These are phyloP conservation scores for Sungouiozyma intestinalis DNA, from an alignment of 805 yeast species.

Conservation along the genomic window DNA sequence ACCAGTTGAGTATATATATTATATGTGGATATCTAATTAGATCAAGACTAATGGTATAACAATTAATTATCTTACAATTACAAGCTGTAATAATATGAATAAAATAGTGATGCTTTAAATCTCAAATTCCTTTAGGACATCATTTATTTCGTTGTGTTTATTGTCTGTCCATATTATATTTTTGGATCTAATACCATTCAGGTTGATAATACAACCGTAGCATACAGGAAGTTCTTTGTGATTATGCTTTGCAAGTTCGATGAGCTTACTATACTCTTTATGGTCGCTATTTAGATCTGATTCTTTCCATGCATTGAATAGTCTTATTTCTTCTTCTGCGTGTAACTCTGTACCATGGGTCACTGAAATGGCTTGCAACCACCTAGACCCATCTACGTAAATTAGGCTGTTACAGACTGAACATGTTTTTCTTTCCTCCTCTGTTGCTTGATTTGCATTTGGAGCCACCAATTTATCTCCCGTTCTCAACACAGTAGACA, in stretches of 20 bases:
- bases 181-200: conserved; percentile 35
- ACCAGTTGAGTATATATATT: too few species aligned
- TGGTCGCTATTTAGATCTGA: conserved; percentile 16
- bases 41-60: too few species aligned
- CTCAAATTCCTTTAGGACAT: conserved; percentile 39
- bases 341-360: conserved; percentile 40
- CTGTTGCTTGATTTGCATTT: conserved; percentile 1
- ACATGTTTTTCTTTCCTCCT: conserved; percentile 31
- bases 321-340: conserved; percentile 32
- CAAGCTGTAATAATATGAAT: too few species aligned
- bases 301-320: conserved; percentile 28
- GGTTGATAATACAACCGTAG: conserved; percentile 64
- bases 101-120: conserved; percentile 22
- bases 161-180: conserved; percentile 32
- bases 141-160: conserved; percentile 25
- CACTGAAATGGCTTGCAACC: conserved; percentile 65
- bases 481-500: conserved; percentile 85
- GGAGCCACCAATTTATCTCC: conserved; percentile 66
- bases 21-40: too few species aligned
- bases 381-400: conserved; percentile 46
- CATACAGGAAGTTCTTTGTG: conserved; percentile 37
- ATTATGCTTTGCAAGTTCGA: conserved; percentile 11
- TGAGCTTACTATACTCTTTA: conserved; percentile 12
- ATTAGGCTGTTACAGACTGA: conserved; percentile 45
- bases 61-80: too few species aligned